Conservation (phyloP, 148 eudicot species). For the Heliamphora exappendiculata region DNA sequence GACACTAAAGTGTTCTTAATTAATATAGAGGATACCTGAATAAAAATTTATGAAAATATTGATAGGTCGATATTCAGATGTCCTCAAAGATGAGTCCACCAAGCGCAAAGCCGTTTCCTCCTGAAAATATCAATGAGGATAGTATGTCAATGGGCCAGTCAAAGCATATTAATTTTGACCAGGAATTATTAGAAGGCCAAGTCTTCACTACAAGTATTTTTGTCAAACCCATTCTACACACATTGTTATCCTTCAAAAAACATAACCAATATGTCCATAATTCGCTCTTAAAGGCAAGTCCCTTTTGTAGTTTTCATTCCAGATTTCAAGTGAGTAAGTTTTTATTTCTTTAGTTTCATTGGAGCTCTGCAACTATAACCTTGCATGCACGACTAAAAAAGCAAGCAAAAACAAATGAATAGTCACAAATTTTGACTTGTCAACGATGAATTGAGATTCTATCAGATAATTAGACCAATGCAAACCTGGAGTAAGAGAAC, state of each 20-base stretch:
- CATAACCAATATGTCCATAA: neutral
- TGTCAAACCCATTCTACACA: neutral
- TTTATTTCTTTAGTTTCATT: neutral
- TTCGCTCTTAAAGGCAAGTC: neutral
- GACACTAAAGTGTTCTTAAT: neutral
- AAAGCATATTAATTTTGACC: neutral
- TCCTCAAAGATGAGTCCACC: slow-evolving; percentile 57
- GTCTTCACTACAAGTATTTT: neutral
- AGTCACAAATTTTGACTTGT: neutral
- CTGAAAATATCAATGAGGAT: slow-evolving; percentile 29
- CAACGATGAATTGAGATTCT: neutral
- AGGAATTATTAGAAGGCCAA: neutral
- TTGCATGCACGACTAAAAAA: neutral
- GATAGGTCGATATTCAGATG: slow-evolving; percentile 84
- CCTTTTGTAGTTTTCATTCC: neutral
- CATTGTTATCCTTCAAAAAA: neutral
- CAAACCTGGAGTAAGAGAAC: slow-evolving; percentile 88
- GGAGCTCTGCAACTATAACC: neutral
- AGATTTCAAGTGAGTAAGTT: neutral
- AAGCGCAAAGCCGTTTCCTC: slow-evolving; percentile 83
- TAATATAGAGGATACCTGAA: slow-evolving; percentile 49
- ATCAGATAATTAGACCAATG: neutral
- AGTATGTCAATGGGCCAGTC: neutral
- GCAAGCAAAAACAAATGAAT: neutral
- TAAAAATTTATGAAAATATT: slow-evolving; percentile 77